phyloP scores from a whole-genome alignment of 768 basidiomycete species.

The Neoboletus magnificus region DNA sequence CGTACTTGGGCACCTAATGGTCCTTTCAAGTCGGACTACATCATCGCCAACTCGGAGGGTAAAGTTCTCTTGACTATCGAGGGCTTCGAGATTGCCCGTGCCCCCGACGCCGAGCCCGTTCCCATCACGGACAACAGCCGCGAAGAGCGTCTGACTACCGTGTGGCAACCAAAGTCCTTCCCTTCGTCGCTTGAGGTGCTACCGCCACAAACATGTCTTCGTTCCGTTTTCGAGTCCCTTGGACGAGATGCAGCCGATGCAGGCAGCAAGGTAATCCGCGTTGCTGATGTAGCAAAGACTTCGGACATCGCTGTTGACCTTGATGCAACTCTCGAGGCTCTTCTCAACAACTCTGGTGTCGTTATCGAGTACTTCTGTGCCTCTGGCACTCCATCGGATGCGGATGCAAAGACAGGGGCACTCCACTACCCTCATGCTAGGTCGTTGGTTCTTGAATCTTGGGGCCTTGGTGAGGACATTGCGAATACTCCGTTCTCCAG shows the following conservation, averaged over 20 bases:
- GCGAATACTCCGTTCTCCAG: constrained; percentile 5
- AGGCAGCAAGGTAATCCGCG: constrained; percentile 23
- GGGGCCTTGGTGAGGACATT: constrained; percentile 10
- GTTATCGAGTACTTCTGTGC: constrained; percentile 19
- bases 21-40: constrained; percentile 25
- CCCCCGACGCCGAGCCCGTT: constrained; percentile 28
- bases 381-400: constrained; percentile 16
- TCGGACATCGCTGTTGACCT: constrained; percentile 17
- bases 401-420: constrained; percentile 20
- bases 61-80: constrained; percentile 33
- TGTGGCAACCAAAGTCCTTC: constrained; percentile 32
- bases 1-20: constrained; percentile 23
- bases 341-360: constrained; percentile 15
- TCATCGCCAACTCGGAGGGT: constrained; percentile 29
- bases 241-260: constrained; percentile 13
- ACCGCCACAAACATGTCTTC: constrained; percentile 3
- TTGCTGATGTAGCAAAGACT: constrained; percentile 22
- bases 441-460: constrained; percentile 21
- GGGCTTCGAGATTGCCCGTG: constrained; percentile 33
- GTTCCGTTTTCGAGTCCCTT: constrained; percentile 18
- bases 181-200: constrained; percentile 15
- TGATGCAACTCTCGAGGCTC: constrained; percentile 13
- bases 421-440: constrained; percentile 12
- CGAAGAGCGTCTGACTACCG: constrained; percentile 30
- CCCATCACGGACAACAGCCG: constrained; percentile 23